phyloP scores from a whole-genome alignment of 2,329 filamentous ascomycete species.

The Chrysosphaeria jannelii region DNA sequence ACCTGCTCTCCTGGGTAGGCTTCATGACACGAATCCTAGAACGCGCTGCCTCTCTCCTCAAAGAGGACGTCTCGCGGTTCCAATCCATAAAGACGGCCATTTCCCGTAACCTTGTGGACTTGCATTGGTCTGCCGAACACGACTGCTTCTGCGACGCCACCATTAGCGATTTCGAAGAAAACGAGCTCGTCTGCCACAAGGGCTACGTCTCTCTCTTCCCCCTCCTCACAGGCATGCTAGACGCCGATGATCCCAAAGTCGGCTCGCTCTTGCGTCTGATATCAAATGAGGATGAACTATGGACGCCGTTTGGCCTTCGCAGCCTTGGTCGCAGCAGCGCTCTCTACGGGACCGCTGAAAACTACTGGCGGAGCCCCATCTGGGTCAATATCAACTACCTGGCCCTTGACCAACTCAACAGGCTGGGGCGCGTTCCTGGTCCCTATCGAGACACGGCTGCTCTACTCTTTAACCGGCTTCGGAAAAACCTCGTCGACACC shows the following conservation, averaged over 20 bases:
- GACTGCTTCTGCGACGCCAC: conserved; percentile 84
- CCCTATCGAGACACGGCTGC: conserved; percentile 37
- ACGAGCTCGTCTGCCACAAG: conserved; percentile 73
- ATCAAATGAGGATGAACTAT: conserved; percentile 57
- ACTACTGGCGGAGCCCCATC: conserved; percentile 86
- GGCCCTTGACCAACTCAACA: conserved; percentile 44
- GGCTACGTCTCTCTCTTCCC: conserved; percentile 87
- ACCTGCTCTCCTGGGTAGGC: conserved; percentile 92
- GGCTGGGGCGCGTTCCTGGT: conserved; percentile 35
- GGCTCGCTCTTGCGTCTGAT: conserved; percentile 51
- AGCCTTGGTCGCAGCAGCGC: conserved; percentile 62
- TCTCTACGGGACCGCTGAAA: conserved; percentile 71
- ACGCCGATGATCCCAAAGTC: conserved; percentile 41
- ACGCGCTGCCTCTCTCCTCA: conserved; percentile 23
- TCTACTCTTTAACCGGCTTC: conserved; percentile 46
- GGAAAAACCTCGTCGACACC: conserved; percentile 64
- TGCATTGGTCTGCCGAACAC: conserved; percentile 66
- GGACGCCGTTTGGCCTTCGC: conserved; percentile 64
- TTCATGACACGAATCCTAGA: conserved; percentile 81
- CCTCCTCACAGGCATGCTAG: conserved; percentile 58
- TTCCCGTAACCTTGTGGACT: conserved; percentile 57
- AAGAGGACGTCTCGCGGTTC: conserved; percentile 23
- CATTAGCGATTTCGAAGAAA: conserved; percentile 84
- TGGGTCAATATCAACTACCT: conserved; percentile 97
- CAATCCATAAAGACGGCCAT: conserved; percentile 46